Percentiles rank a stretch among this genome's conserved stretches.
phyloP scores from a whole-genome alignment of 306 rosid genomes.

The barrel medic (Medicago truncatula) region MtrunA17r5.0-ANR NC_053049.1:36643001-36643500 shows the following conservation, averaged over 20 bases:
- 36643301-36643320: too few species aligned
- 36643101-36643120: not conserved
- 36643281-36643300: not conserved
- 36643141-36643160: not conserved
- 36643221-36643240: not conserved
- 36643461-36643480: not conserved
- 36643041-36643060: not conserved
- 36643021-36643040: not conserved
- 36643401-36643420: not conserved
- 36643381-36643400: too few species aligned
- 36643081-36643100: not conserved
- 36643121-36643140: not conserved
- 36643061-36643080: not conserved
- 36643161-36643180: too few species aligned
- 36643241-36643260: not conserved
- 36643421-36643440: not conserved
- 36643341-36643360: too few species aligned
- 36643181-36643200: not conserved
- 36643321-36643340: too few species aligned
- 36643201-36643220: not conserved
- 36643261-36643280: not conserved
- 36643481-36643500: not conserved
- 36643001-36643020: conserved; percentile 4
- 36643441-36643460: not conserved
- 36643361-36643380: too few species aligned